Conservation (phyloP, 768 basidiomycete genomes). For the Ramaria sp. region DNA sequence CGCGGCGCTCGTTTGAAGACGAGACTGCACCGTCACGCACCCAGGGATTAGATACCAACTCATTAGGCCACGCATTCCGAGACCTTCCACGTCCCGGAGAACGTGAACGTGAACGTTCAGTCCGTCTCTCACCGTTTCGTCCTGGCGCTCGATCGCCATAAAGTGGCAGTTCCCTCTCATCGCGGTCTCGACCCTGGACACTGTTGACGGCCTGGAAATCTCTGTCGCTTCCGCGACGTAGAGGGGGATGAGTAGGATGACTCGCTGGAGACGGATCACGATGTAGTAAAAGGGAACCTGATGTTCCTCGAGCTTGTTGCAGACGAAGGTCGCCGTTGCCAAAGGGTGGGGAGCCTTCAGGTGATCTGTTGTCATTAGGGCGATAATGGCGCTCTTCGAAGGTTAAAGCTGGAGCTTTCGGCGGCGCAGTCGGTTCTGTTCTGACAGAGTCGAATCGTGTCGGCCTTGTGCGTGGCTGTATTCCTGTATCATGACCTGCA, state of each 20-base stretch:
- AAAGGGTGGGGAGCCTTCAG: not conserved
- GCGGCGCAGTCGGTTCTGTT: constrained; percentile 16
- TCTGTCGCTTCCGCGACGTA: constrained; percentile 2
- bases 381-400: constrained; percentile 60
- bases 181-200: not conserved
- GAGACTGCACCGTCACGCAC: not conserved
- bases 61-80: constrained; percentile 1
- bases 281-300: not conserved
- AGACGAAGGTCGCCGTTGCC: not conserved
- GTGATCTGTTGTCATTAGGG: constrained; percentile 24
- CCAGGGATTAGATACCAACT: not conserved
- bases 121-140: constrained; percentile 5
- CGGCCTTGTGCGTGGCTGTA: constrained; percentile 2
- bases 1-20: not conserved
- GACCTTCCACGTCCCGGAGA: constrained; percentile 5
- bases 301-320: not conserved
- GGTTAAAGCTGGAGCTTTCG: constrained; percentile 24
- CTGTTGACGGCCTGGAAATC: not conserved
- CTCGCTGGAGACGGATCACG: not conserved
- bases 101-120: constrained; percentile 5
- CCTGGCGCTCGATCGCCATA: not conserved
- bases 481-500: constrained; percentile 18
- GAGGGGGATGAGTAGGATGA: not conserved
- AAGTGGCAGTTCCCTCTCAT: not conserved
- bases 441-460: constrained; percentile 20